Conservation (phyloP, 202 grass and related monocot species). For the Alloteropsis angusta region DNA sequence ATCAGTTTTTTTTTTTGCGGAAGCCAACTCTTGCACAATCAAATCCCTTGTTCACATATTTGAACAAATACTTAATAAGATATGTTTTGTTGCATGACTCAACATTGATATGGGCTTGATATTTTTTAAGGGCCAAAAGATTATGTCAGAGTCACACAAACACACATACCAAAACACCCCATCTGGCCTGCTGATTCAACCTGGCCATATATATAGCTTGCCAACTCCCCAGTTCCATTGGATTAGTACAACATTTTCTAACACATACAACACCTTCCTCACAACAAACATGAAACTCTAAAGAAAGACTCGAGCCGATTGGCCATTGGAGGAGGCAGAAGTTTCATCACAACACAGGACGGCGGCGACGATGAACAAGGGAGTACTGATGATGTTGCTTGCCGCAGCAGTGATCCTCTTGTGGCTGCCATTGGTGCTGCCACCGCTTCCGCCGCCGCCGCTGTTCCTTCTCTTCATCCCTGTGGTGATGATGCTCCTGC, state of each 20-base stretch:
- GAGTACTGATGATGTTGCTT: slow-evolving; percentile 22
- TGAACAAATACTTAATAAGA: too few species aligned
- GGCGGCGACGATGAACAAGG: slow-evolving; percentile 9
- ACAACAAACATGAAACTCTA: slow-evolving; percentile 1
- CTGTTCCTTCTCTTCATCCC: slow-evolving; percentile 52
- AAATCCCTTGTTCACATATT: too few species aligned
- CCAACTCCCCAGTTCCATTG: not conserved
- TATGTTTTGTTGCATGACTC: too few species aligned
- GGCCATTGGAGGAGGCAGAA: not conserved
- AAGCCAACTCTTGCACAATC: too few species aligned
- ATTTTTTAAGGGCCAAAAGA: not conserved
- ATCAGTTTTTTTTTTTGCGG: too few species aligned
- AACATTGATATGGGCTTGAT: too few species aligned
- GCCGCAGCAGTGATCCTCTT: slow-evolving; percentile 28
- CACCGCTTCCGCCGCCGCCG: slow-evolving; percentile 54
- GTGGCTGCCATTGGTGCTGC: slow-evolving; percentile 57
- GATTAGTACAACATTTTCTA: not conserved
- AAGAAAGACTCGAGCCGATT: not conserved
- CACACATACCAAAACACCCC: slow-evolving; percentile 6
- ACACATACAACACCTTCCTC: not conserved
- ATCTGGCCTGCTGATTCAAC: not conserved
- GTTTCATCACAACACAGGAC: not conserved
- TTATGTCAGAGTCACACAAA: not conserved
- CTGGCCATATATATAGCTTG: not conserved
- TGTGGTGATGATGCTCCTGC: slow-evolving; percentile 56